A percentile compares a stretch with the other conserved stretches of the same genome.
Conservation (phyloP, 371 early-diverging fungal genomes). For the Mortierella sp. region DNA sequence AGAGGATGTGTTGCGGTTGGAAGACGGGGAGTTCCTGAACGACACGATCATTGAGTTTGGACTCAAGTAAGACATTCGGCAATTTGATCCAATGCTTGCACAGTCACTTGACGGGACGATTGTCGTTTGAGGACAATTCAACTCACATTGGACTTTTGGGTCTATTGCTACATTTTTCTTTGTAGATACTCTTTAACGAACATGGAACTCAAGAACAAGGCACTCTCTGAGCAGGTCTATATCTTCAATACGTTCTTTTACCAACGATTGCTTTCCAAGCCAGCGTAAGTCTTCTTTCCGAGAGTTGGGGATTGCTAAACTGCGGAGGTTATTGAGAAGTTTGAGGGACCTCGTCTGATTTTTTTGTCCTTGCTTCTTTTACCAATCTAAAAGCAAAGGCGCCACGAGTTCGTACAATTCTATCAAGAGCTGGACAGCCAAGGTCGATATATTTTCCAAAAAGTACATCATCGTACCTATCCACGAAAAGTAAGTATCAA, state of each 20-base stretch:
- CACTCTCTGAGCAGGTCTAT: conserved; percentile 34
- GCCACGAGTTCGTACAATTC: conserved; percentile 60
- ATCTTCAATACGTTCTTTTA: conserved; percentile 54
- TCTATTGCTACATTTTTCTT: not conserved
- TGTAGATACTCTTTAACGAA: conserved; percentile 37
- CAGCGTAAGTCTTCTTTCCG: conserved; percentile 17
- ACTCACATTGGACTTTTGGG: not conserved
- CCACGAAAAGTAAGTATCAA: conserved; percentile 68
- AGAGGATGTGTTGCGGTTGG: conserved; percentile 63
- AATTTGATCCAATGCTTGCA: not conserved
- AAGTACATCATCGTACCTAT: conserved; percentile 74
- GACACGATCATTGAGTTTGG: conserved; percentile 74
- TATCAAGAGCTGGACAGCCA: conserved; percentile 74
- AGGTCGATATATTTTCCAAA: conserved; percentile 72
- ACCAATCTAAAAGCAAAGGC: conserved; percentile 26
- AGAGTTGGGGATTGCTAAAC: not conserved
- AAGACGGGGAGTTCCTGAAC: conserved; percentile 69
- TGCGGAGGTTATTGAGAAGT: not conserved
- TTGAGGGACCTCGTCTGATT: not conserved
- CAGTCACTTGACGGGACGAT: not conserved
- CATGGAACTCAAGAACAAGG: conserved; percentile 28
- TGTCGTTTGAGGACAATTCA: not conserved
- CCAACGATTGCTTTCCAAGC: conserved; percentile 41
- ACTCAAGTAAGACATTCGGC: conserved; percentile 54
- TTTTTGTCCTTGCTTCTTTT: not conserved